Conservation (phyloP, 805 yeast genomes). For the Debaryomyces prosopidis region DNA sequence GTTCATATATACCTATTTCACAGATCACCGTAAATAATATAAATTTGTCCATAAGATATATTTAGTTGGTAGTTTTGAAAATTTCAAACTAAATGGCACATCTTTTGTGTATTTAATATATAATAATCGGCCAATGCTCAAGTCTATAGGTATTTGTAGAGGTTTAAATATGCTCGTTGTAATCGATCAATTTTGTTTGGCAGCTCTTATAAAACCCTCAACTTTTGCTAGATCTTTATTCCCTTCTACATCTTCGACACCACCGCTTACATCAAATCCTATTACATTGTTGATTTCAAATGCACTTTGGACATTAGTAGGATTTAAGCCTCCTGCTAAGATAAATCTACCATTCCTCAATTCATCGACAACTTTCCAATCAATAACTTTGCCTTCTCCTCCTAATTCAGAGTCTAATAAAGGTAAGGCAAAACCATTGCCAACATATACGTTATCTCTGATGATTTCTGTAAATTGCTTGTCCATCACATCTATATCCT, state of each 20-base stretch:
- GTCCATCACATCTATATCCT: constrained; percentile 34
- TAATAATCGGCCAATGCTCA: too few species aligned
- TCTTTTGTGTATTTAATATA: too few species aligned
- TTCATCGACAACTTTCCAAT: constrained; percentile 58
- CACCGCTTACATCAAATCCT: constrained; percentile 95
- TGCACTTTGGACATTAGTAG: constrained; percentile 68
- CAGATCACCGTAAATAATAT: neutral
- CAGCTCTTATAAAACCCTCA: constrained; percentile 53
- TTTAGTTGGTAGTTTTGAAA: neutral
- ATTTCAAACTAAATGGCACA: too few species aligned
- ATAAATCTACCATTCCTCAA: constrained; percentile 49
- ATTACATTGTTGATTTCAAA: constrained; percentile 54
- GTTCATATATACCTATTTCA: neutral
- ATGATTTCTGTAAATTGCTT: constrained; percentile 11
- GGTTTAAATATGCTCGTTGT: too few species aligned
- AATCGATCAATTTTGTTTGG: constrained; percentile 30
- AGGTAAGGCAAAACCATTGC: constrained; percentile 50
- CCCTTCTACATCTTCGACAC: constrained; percentile 78
- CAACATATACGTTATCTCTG: neutral
- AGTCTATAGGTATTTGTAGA: too few species aligned
- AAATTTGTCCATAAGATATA: neutral
- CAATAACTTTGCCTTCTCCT: constrained; percentile 82
- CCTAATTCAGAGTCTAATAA: constrained; percentile 87
- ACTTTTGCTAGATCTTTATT: constrained; percentile 70
- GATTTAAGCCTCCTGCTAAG: constrained; percentile 88